A percentile compares a stretch with the other conserved stretches of the same genome.
Evolutionary conservation across 495 filamentous ascomycete species (phyloP).

Genomic region (Neurospora pannonica): DNA sequence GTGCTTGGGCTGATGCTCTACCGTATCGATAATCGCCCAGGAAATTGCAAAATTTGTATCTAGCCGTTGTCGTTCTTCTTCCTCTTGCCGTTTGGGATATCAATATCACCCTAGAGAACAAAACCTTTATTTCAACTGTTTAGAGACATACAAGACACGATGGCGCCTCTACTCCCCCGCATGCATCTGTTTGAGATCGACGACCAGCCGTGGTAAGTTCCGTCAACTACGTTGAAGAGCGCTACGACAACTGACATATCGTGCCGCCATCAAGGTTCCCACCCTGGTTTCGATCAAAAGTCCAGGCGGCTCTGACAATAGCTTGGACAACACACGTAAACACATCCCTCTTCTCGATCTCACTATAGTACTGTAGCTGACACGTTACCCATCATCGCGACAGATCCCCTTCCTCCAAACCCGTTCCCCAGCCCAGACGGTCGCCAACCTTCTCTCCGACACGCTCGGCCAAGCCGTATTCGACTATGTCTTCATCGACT

Average conservation of each 20-base stretch:
- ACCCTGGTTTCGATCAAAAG: constrained; percentile 37
- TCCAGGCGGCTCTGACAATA: constrained; percentile 43
- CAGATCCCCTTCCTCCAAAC: constrained; percentile 36
- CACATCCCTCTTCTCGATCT: neutral
- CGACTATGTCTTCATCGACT: constrained; percentile 54
- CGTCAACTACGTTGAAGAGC: neutral
- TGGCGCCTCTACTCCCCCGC: constrained; percentile 41
- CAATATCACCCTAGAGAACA: neutral
- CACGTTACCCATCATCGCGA: neutral
- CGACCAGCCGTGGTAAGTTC: constrained; percentile 41
- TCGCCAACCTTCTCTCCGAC: constrained; percentile 37
- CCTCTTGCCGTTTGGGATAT: neutral
- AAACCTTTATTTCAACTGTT: neutral
- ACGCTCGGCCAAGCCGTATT: constrained; percentile 30
- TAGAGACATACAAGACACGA: constrained; percentile 11
- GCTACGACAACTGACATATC: neutral
- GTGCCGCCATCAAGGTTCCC: constrained; percentile 40
- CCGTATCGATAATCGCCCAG: neutral
- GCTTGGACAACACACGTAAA: constrained; percentile 35
- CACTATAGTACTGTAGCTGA: neutral
- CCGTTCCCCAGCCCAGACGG: constrained; percentile 35
- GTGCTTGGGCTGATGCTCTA: neutral
- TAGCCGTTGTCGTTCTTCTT: neutral
- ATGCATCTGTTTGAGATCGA: constrained; percentile 49
- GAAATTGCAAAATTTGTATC: neutral